Evolutionary conservation across 2,329 filamentous ascomycete species (phyloP).

Genomic region (Pseudogymnoascus sp.): DNA sequence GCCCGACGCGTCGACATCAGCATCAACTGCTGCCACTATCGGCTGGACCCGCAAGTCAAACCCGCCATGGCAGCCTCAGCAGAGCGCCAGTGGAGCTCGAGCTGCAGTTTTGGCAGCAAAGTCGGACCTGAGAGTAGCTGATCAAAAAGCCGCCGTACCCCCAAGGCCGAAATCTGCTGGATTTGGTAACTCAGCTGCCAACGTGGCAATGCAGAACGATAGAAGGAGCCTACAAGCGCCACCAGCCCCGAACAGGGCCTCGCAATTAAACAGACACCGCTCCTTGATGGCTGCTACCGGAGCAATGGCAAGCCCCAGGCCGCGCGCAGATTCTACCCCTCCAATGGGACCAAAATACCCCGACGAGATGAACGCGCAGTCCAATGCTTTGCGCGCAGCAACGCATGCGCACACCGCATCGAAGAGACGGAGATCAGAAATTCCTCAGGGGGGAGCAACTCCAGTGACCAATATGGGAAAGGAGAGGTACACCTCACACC

Average conservation of each 20-base stretch:
- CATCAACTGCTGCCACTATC: conserved; percentile 50
- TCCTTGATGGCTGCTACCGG: conserved; percentile 71
- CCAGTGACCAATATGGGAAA: conserved; percentile 61
- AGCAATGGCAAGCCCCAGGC: conserved; percentile 57
- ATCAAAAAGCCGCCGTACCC: neutral
- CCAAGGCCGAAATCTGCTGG: conserved; percentile 9
- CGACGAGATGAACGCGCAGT: conserved; percentile 51
- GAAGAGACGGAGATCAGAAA: conserved; percentile 37
- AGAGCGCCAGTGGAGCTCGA: conserved; percentile 61
- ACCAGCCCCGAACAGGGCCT: conserved; percentile 13
- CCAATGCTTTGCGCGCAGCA: conserved; percentile 67
- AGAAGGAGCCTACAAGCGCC: conserved; percentile 32
- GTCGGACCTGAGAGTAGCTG: conserved; percentile 28
- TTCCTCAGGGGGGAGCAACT: conserved; percentile 57
- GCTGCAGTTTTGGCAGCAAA: conserved; percentile 63
- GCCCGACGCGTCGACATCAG: conserved; percentile 52
- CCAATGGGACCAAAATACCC: conserved; percentile 41
- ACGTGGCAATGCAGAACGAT: conserved; percentile 54
- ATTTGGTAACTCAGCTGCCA: conserved; percentile 61
- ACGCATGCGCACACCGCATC: conserved; percentile 55
- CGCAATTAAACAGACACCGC: conserved; percentile 42
- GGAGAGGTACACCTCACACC: conserved; percentile 71
- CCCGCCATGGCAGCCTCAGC: conserved; percentile 54
- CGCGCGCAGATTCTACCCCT: conserved; percentile 57
- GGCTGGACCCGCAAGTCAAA: conserved; percentile 50